phyloP scores from a whole-genome alignment of 1,284 basidiomycete species.

The Ceratobasidium sp. region DNA sequence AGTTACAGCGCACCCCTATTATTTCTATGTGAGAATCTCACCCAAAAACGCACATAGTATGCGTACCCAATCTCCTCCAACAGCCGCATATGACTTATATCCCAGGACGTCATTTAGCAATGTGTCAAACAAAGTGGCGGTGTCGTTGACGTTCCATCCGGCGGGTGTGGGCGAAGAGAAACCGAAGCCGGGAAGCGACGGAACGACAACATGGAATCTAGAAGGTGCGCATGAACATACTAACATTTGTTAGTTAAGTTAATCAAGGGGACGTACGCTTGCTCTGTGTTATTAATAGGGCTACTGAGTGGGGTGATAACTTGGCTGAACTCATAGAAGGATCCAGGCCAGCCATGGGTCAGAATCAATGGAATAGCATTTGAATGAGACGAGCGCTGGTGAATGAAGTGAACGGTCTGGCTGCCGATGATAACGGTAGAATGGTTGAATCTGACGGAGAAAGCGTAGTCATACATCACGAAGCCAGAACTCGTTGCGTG shows the following conservation, averaged over 20 bases:
- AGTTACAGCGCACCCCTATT: slow-evolving; percentile 31
- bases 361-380: slow-evolving; percentile 41
- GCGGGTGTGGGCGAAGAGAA: slow-evolving; percentile 39
- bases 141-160: slow-evolving; percentile 39
- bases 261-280: not conserved
- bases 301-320: slow-evolving; percentile 17
- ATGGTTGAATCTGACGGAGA: slow-evolving; percentile 42
- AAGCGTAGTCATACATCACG: too few species aligned
- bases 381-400: slow-evolving; percentile 33
- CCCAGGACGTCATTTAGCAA: slow-evolving; percentile 41
- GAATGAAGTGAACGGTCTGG: slow-evolving; percentile 41
- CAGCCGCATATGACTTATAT: slow-evolving; percentile 37
- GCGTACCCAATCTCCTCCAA: slow-evolving; percentile 42
- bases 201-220: slow-evolving; percentile 43
- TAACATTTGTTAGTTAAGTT: not conserved
- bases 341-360: slow-evolving; percentile 43
- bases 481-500: not conserved
- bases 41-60: too few species aligned
- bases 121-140: slow-evolving; percentile 40
- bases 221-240: not conserved
- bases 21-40: slow-evolving; percentile 2
- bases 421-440: slow-evolving; percentile 15
- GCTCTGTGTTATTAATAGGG: not conserved
- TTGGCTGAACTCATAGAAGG: slow-evolving; percentile 37
- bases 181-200: slow-evolving; percentile 44